Evolutionary conservation across 371 early-diverging fungal species (phyloP), one percentile per base, ranked within the genome.

Genomic region (Smittium mucronatum): DNA sequence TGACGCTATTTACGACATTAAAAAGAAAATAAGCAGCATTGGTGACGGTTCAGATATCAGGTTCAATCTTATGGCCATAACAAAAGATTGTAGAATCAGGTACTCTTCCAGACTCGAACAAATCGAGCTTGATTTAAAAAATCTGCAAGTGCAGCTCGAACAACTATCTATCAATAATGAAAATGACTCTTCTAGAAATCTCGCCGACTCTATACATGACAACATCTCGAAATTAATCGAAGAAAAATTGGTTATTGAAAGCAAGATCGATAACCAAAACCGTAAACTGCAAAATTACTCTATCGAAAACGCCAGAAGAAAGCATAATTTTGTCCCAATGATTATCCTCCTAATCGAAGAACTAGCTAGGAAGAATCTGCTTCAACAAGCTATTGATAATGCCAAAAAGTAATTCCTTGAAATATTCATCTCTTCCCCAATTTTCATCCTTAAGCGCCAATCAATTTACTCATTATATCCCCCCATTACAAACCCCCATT

Each of bases 31-130:
- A 85, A 57, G 32, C 21, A 35, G 57, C 58, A 79, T 77, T 64
- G 81, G 82, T 60, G 74, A 75, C 32, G 70, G 70, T 26, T 65
- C 61, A 30, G 93, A 93, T 75, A 84, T 94, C 47, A 84, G 91
- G 61, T 94, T 94, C 72, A 92, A 89, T 75, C 76, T 94, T 71
- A 88, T 94, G 91, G 93, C 93, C 0, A 78, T 94, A 25, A 87
- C 86, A 5, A 80, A 83, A 34, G 88, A 88, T 70, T 84, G 86
- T 36, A 78, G 84, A 47, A 85, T 83, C 58, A 70, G 78, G 31
- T 81, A 83, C 61, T 72, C 82, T 59, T 79, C 86, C 33, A 79
- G 83, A 35, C 79, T 87, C 21, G 77, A 77, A 25, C 76, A 80
- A 34, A 71, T 86, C n/a, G 70, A 71, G 1, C 68, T 68, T 0